Evolutionary conservation across 164 flowering plant species (phyloP).

Genomic region (Umbilicus rupestris): DNA sequence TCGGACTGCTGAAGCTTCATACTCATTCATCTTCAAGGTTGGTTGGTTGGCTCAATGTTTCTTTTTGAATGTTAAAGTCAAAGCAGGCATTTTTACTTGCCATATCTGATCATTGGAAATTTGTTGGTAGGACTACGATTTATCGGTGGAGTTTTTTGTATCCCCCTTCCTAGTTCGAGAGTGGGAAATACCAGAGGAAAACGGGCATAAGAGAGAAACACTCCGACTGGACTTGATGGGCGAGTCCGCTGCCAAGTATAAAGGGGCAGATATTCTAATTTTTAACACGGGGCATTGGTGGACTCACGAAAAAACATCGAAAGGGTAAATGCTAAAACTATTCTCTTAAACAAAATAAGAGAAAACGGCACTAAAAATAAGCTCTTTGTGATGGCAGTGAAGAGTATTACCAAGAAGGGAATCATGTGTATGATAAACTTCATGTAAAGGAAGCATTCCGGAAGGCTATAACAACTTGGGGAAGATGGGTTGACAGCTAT

Average conservation of each 20-base stretch:
- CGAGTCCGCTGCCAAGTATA: slow-evolving; percentile 45
- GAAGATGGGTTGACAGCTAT: slow-evolving; percentile 78
- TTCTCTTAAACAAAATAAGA: not conserved
- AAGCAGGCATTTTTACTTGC: not conserved
- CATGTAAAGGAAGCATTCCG: slow-evolving; percentile 79
- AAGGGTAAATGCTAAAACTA: slow-evolving; percentile 38
- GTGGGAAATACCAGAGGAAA: slow-evolving; percentile 52
- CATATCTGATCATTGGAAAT: not conserved
- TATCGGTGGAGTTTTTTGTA: slow-evolving; percentile 78
- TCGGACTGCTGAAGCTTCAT: slow-evolving; percentile 52
- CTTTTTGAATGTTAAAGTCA: not conserved
- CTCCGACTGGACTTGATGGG: slow-evolving; percentile 76
- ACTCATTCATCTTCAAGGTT: slow-evolving; percentile 69
- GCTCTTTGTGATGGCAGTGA: slow-evolving; percentile 38
- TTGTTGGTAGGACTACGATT: slow-evolving; percentile 57
- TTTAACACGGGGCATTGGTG: slow-evolving; percentile 99
- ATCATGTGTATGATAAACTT: slow-evolving; percentile 60
- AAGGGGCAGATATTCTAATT: slow-evolving; percentile 64
- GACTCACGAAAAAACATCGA: slow-evolving; percentile 95
- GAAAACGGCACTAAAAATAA: not conserved
- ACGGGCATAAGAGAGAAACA: slow-evolving; percentile 71
- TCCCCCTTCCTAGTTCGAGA: slow-evolving; percentile 88
- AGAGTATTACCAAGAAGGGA: slow-evolving; percentile 96
- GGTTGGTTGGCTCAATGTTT: slow-evolving; percentile 6
- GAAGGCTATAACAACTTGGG: slow-evolving; percentile 88